Evolutionary conservation across 1,284 basidiomycete species (phyloP).

Genomic region (Lignosus rhinocerotis): DNA sequence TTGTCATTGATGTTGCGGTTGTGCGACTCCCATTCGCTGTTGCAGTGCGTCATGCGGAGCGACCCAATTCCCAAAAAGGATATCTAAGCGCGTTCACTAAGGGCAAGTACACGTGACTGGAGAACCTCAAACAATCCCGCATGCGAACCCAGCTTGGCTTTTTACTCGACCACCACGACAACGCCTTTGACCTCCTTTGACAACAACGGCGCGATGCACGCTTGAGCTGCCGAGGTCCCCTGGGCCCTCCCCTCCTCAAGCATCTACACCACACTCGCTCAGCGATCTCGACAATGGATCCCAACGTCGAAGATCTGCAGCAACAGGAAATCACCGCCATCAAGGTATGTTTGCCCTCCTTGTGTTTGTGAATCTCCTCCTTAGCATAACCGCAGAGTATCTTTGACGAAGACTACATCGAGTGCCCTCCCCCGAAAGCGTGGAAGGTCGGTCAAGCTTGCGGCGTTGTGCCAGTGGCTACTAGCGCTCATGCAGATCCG

Average conservation of each 20-base stretch:
- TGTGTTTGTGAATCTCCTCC: too few relatives aligned
- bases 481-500: conserved; percentile 18
- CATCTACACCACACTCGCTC: conserved; percentile 25
- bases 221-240: conserved; percentile 75
- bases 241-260: conserved; percentile 57
- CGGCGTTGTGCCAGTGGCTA: background rate
- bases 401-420: conserved; percentile 72
- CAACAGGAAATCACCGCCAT: conserved; percentile 74
- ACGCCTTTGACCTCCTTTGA: conserved; percentile 10
- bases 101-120: background rate
- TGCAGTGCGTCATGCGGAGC: too few relatives aligned
- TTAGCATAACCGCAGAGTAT: conserved; percentile 47
- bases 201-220: conserved; percentile 46
- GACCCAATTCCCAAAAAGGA: too few relatives aligned
- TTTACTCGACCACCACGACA: conserved; percentile 17
- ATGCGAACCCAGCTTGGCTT: background rate
- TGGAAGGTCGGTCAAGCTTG: conserved; percentile 65
- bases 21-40: too few relatives aligned
- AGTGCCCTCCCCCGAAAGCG: conserved; percentile 70
- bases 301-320: conserved; percentile 65
- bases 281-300: conserved; percentile 56
- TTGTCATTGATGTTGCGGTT: too few relatives aligned
- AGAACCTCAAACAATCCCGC: background rate
- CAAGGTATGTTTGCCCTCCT: conserved; percentile 32
- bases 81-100: too few relatives aligned